These are phyloP conservation scores for Colletotrichum cuscutae DNA, from an alignment of 2,329 filamentous ascomycete species.

Conservation along the genomic window DNA sequence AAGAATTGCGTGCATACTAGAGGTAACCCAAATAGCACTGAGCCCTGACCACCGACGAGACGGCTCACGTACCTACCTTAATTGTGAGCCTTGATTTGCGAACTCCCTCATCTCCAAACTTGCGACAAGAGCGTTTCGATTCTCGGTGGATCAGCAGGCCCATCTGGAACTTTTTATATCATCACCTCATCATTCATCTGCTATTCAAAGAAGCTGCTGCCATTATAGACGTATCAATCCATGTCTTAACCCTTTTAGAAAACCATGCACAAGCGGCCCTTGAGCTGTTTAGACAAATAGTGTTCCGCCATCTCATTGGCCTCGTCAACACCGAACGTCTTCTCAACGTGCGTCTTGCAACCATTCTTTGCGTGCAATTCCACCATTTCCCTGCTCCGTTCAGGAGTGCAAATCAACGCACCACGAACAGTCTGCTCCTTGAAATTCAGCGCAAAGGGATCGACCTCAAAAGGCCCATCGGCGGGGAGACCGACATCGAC, in stretches of 20 bases:
- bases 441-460: slow-evolving; percentile 36
- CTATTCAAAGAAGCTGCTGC: neutral
- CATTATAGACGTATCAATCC: neutral
- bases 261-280: slow-evolving; percentile 36
- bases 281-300: slow-evolving; percentile 33
- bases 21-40: too few relatives aligned
- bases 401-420: slow-evolving; percentile 35
- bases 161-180: neutral
- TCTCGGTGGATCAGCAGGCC: too few relatives aligned
- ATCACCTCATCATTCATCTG: neutral
- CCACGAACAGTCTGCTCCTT: slow-evolving; percentile 37
- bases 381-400: slow-evolving; percentile 35
- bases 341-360: slow-evolving; percentile 34
- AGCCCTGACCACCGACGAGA: too few relatives aligned
- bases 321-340: slow-evolving; percentile 32
- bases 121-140: too few relatives aligned
- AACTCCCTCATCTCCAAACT: too few relatives aligned
- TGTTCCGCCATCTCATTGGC: slow-evolving; percentile 35
- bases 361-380: slow-evolving; percentile 34
- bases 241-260: slow-evolving; percentile 8
- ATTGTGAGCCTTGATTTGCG: too few relatives aligned
- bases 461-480: slow-evolving; percentile 35
- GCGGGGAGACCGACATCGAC: slow-evolving; percentile 34
- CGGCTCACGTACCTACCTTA: too few relatives aligned
- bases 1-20: too few relatives aligned